Conservation (phyloP, 495 filamentous ascomycete species). For the Sordaria brevicollis region DNA sequence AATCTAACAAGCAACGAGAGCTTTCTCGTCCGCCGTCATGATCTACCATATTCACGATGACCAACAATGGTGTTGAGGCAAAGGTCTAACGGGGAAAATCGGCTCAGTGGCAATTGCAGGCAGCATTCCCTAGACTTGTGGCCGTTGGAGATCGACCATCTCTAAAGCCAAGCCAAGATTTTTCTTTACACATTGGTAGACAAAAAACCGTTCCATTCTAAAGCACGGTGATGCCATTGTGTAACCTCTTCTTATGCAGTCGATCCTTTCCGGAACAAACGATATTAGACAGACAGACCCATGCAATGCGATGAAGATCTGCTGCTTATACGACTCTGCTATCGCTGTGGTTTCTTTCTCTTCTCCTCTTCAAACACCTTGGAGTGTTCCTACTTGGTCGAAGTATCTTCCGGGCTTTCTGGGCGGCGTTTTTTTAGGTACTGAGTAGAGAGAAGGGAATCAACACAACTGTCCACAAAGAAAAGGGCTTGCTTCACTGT, state of each 20-base stretch:
- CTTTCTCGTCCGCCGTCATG: neutral
- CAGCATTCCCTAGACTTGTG: too few species aligned
- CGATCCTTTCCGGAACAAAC: neutral
- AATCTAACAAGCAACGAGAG: neutral
- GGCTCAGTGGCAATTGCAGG: neutral
- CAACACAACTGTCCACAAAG: too few species aligned
- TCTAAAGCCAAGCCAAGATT: neutral
- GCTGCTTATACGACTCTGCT: neutral
- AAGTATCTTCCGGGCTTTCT: neutral
- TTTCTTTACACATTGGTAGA: neutral
- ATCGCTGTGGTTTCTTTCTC: neutral
- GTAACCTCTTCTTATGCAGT: neutral
- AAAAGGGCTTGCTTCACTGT: too few species aligned
- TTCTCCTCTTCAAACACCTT: neutral
- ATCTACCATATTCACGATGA: neutral
- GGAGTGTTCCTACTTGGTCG: neutral
- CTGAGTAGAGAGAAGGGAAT: neutral
- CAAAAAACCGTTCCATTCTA: neutral
- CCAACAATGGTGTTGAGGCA: neutral
- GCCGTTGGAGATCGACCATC: neutral
- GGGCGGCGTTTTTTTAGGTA: neutral
- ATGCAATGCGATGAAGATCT: neutral
- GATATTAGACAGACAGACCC: neutral
- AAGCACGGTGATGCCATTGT: neutral
- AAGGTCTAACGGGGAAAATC: neutral